Base-by-base conservation (phyloP, 768 basidiomycete genomes). In the Russula virescens region DNA sequence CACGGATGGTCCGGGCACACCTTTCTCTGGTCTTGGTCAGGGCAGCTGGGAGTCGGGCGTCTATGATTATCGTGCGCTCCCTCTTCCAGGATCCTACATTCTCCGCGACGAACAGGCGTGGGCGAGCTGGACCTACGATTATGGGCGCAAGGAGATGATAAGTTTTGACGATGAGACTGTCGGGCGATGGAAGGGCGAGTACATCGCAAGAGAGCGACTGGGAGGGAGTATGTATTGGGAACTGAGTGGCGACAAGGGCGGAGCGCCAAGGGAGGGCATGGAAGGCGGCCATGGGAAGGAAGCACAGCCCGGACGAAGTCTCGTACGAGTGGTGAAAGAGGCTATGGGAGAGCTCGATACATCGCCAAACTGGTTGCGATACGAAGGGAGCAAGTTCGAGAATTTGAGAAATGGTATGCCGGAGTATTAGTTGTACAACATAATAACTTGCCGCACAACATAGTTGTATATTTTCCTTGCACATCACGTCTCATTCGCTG, bases 181-280 rank as follows among this genome's bases (percentile, higher is more conserved):
- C 2, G 91, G 81, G 2, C 72, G 73, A 55, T 80, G 81, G 81
- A 94, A 95, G 73, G 91, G 89, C 16, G 79, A 81, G 61, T 98
- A 88, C 77, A 94, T 98, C 70, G 78, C 77, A 68, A 79, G 82
- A 40, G 82, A 88, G 70, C 82, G 83, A 0, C 76, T 98, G 5
- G 91, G 90, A 7, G 97, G 97, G 0, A 89, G 88, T 59, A 99
- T 99, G 97, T 88, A 88, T 68, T 94, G 91, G 92, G 92, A 95
- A 72, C 78, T 96, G 46, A 89, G 87, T 67, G 93, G 91, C 2
- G 96, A 98, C 75, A 92, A 93, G 72, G 83, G 83, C 1, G 75
- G 75, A 5, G 68, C 72, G 34, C 56, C 63, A 23, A 81, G 89
- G 55, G 83, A 88, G 43, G 88, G 83, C 16, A 86, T 91, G 83